Evolutionary conservation across 2,329 filamentous ascomycete species (phyloP), one percentile per base, ranked within the genome.

Genomic region (Cladosporium velox): DNA sequence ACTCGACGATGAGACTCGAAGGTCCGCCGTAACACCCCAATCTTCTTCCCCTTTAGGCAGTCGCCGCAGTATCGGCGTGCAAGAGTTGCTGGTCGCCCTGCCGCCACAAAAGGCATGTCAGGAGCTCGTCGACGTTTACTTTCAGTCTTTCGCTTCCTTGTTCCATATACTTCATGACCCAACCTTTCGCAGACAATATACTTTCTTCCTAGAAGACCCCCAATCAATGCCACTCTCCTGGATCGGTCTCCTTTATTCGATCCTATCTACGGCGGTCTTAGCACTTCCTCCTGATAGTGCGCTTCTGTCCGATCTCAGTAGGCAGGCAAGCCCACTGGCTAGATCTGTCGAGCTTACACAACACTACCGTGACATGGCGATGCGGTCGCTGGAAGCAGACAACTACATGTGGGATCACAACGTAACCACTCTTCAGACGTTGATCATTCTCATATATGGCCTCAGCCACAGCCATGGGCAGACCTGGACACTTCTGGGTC

Each of bases 101-200:
- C 57, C 57, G 6, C 41, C 57, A 15, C 35, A 44, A 15, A 28
- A n/a, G 21, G 21, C 35, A 26, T 59, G 57, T 12, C 35, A 59
- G 34, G 57, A 59, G 57, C 57, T 77, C 57, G 76, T 79, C 64
- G 78, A 77, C 54, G 73, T 79, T 66, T 79, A 77, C 72, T 8
- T 69, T 24, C 64, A 49, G 10, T 60, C n/a, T 55, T 57, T 30
- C 14, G 30, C 28, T 38, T 65, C 70, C 71, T 70, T 80, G 14
- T 80, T 80, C 59, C 78, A 80, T 69, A 75, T 80, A 54, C 74
- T 80, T 11, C 79, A 80, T 60, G 78, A 80, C 65, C 72, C 78
- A 54, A 79, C 77, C 4, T 80, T 80, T 44, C 74, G 79, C 41
- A 73, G 72, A 15, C 77, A 79, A 64, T 80, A 80, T 66, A 72